Evolutionary conservation across 2,329 filamentous ascomycete genomes (phyloP), one percentile per base, ranked within the genome.

Genomic region (Aureobasidium sp.): DNA sequence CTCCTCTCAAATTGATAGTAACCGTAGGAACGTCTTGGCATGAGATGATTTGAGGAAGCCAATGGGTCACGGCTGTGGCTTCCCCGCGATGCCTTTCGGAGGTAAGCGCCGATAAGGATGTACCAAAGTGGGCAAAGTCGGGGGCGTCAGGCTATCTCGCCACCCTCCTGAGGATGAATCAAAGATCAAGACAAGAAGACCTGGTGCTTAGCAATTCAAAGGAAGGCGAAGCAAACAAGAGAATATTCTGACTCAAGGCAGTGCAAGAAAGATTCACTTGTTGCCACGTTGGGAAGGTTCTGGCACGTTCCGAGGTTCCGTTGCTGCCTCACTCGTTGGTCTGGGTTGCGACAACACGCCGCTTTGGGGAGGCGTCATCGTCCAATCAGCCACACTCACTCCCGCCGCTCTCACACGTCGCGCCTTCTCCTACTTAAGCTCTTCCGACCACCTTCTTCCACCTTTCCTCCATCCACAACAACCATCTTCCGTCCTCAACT

Each of bases 311-410:
- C 61, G 61, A 39, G 5, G 25, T 52, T 52, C 61, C 61, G 61
- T 63, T 42, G 61, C 47, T 59, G 53, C 61, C 53, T 52, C 36
- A 49, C 11, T n/a, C 8, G 37, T 25, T 15, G 51, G 25, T 14
- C 44, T 27, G 22, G 44, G 39, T 48, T 57, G 55, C 55, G 55
- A 48, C 60, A 62, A 56, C 47, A 61, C 58, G 47, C 44, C 29
- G 29, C 49, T 48, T 20, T 42, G 39, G 31, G 42, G 41, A 12
- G 41, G 31, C 31, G 31, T 34, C 49, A 51, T 56, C 60, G 45
- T 53, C 45, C 49, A 61, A 53, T 53, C 60, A 62, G 48, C 49
- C 60, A 56, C 60, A 55, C 48, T 62, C 60, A 61, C 59, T 47
- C 15, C 45, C 57, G 45, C 57, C 57, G 45, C 57, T 42, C 47